phyloP scores from a whole-genome alignment of 164 flowering plant genomes.

The Protea cynaroides region DNA sequence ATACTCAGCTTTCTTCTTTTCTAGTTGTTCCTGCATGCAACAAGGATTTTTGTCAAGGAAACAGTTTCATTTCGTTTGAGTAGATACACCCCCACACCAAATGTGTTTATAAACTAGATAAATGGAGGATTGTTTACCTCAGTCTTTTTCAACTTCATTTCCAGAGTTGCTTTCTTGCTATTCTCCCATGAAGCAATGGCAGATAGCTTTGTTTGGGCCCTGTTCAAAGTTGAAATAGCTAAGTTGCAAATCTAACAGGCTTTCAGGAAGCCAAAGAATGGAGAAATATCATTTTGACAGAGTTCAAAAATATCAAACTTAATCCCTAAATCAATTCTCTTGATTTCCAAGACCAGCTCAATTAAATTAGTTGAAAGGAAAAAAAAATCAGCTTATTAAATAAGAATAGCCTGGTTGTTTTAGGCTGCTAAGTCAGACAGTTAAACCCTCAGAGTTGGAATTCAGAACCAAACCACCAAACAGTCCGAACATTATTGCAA shows the following conservation, averaged over 20 bases:
- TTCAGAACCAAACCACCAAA: too few species aligned
- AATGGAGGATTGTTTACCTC: conserved; percentile 41
- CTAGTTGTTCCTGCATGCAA: conserved; percentile 56
- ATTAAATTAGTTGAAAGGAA: background rate
- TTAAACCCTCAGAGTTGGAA: background rate
- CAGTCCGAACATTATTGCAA: too few species aligned
- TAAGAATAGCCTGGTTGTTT: background rate
- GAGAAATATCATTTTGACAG: background rate
- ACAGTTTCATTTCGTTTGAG: too few species aligned
- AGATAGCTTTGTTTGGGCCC: conserved; percentile 63
- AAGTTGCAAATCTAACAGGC: conserved; percentile 3
- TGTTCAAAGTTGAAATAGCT: conserved; percentile 24
- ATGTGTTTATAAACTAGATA: too few species aligned
- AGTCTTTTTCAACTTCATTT: conserved; percentile 51
- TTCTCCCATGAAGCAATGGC: conserved; percentile 70
- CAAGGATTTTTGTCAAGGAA: background rate
- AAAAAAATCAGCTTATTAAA: background rate
- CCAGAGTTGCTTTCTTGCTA: conserved; percentile 56
- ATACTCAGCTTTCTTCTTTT: conserved; percentile 76
- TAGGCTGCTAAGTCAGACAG: background rate
- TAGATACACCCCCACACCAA: too few species aligned
- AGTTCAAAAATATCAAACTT: too few species aligned
- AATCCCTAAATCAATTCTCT: too few species aligned
- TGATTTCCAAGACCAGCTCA: too few species aligned
- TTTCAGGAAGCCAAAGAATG: background rate